These are phyloP conservation scores for Candida broadrunensis DNA, from an alignment of 805 yeast genomes.

Conservation along the genomic window DNA sequence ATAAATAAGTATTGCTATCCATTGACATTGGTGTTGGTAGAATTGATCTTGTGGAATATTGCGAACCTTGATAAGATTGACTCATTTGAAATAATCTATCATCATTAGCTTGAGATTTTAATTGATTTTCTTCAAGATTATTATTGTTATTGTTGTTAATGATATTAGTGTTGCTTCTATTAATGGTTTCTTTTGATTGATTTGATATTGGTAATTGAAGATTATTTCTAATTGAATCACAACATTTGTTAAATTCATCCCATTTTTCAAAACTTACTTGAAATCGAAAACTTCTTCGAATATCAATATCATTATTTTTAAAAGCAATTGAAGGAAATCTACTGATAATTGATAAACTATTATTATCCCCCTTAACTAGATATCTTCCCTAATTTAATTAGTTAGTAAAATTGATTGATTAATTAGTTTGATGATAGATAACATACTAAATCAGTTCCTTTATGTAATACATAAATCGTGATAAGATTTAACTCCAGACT, in stretches of 20 bases:
- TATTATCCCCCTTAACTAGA: constrained; percentile 5
- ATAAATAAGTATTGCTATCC: no score
- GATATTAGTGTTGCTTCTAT: no score
- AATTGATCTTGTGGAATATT: no score
- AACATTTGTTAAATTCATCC: constrained; percentile 11
- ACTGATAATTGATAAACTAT: constrained; percentile 12
- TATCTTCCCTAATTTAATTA: constrained; percentile 5
- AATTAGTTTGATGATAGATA: background rate
- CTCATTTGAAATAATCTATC: no score
- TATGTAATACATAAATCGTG: constrained; percentile 14
- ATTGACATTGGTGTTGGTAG: no score
- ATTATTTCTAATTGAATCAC: background rate
- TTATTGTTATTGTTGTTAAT: no score
- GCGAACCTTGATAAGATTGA: no score
- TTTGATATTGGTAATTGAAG: background rate
- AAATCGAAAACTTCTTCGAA: constrained; percentile 20
- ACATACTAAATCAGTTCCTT: constrained; percentile 17
- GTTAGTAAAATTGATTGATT: background rate
- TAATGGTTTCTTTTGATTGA: no score
- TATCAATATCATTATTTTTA: constrained; percentile 18
- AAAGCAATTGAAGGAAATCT: constrained; percentile 27
- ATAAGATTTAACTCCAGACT: constrained; percentile 5
- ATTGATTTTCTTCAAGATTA: no score
- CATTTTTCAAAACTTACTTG: constrained; percentile 21
- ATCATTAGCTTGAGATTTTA: no score